Base-by-base conservation (phyloP, 2,329 filamentous ascomycete genomes). In the Celoporthe dispersa region DNA sequence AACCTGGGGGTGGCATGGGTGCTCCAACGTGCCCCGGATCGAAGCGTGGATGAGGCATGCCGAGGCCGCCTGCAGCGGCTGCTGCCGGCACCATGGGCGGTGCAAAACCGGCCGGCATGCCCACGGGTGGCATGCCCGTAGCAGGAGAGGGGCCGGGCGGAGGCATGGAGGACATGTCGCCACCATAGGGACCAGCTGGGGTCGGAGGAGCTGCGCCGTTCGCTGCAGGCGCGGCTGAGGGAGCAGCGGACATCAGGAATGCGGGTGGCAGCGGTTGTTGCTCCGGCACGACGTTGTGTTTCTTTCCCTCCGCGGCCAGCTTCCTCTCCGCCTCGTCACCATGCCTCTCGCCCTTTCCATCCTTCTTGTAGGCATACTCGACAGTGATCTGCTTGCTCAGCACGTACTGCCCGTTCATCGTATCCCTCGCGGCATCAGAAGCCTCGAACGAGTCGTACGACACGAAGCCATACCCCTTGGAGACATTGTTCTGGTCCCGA, bases 291-390 rank as follows among this genome's bases (percentile, higher is more conserved):
- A 99, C 92, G 77, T 97, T 97, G 80, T 98, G 93, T 79, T 94
- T 95, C 82, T 95, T 95, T 69, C 94, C 96, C 81, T 98, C 93
- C 37, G 92, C 91, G 39, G 96, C 96, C 62, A 99, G 88, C 84
- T 94, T 92, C 77, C 96, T 87, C 82, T 99, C 96, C 39, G 96
- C 96, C 75, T 94, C 88, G 79, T 99, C 96, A 76, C 96, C 96
- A 79, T 99, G 96, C 70, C 96, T 87, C 83, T 98, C 95, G 75
- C 95, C 95, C 83, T 97, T 97, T 75, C 96, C 96, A 77, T 99
- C 96, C 82, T 98, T 98, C 86, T 99, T 99, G 87, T 97, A 98
- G 53, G 96, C 96, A 80, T 98, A 99, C 81, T 98, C 95, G 60
- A 99, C 96, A 2, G 92, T 93, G 75, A 98, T 92, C 80, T 97